Base-by-base conservation (phyloP, 352 stramenopile species). In the Phytopythium delawarense region DNA sequence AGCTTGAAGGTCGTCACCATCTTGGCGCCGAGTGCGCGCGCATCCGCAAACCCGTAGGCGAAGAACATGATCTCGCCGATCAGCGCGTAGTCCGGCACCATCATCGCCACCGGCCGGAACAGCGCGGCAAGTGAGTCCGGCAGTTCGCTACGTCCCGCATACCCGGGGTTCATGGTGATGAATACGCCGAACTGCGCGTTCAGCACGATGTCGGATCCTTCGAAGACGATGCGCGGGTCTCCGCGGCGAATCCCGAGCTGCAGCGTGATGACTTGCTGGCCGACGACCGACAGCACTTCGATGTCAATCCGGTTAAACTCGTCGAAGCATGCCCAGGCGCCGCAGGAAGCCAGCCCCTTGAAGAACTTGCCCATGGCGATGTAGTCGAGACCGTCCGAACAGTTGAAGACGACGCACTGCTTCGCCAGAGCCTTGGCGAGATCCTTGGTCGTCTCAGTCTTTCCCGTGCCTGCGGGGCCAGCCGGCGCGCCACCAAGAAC, bases 51-150 rank as follows among this genome's bases (percentile, higher is more conserved):
- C 7, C 94, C 94, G 53, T 97, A 98, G 7, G 88, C 89, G 61
- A 98, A 98, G 45, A 98, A 94, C 92, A 98, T 98, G 71, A 98
- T 98, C 65, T 98, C 94, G 40, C 91, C 94, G 56, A 98, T 98
- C 66, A 98, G 91, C 7, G 88, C 92, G 62, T 98, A 98, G 69
- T 98, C 93, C 0, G 94, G 94, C 21, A 98, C 94, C 96, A 98
- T 99, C 96, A 98, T 98, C 6, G 96, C 96, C 28, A 98, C 96
- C 0, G 96, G 96, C 23, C 96, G 84, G 63, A 98, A 98, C 2
- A 98, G 66, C 11, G 94, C 96, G 37, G 97, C 94, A 5, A 98
- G 77, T 18, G 98, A 98, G 66, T 98, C 96, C 0, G 96, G 96
- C 12, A 98, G 74, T 57, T 98, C 96, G 0, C 91, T 97, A 7